Percentiles rank a stretch among this genome's conserved stretches.
These are phyloP conservation scores for Candida corydali DNA, from an alignment of 805 yeast genomes.

Conservation along the genomic window DNA sequence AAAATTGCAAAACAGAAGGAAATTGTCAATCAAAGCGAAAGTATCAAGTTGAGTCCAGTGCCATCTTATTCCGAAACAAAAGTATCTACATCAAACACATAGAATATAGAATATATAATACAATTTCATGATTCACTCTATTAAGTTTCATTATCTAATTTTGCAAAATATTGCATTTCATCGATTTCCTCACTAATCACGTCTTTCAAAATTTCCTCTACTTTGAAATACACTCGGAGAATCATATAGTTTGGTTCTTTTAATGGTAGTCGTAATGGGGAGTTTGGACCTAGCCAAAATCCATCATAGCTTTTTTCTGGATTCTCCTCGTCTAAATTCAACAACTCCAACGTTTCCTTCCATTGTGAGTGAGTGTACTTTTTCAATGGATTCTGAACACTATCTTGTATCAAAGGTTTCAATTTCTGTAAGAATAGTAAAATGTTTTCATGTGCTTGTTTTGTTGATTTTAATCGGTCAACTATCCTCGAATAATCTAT, in stretches of 20 bases:
- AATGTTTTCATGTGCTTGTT: slow-evolving; percentile 16
- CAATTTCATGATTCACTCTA: neutral
- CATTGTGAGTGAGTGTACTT: slow-evolving; percentile 51
- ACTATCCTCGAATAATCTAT: neutral
- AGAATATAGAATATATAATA: slow-evolving; percentile 1
- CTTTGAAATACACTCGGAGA: slow-evolving; percentile 25
- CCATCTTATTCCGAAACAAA: slow-evolving; percentile 3
- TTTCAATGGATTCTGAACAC: slow-evolving; percentile 37
- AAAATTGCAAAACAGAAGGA: neutral
- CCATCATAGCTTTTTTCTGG: slow-evolving; percentile 1
- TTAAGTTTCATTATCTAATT: neutral
- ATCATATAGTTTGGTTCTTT: slow-evolving; percentile 64
- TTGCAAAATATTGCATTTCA: slow-evolving; percentile 2
- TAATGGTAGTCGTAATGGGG: slow-evolving; percentile 69
- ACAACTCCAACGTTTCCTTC: slow-evolving; percentile 30
- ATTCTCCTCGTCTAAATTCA: neutral
- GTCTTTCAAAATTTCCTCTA: slow-evolving; percentile 18
- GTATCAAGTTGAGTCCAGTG: slow-evolving; percentile 2
- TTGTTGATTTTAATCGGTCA: neutral
- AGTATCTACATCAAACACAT: neutral
- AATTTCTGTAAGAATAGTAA: slow-evolving; percentile 25
- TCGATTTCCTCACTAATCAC: slow-evolving; percentile 11
- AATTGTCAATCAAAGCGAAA: neutral
- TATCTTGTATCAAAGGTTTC: slow-evolving; percentile 27
- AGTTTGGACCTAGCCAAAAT: slow-evolving; percentile 62